Percentiles rank a stretch among this genome's conserved stretches.
Conservation (phyloP, 2,329 filamentous ascomycete genomes). For the Tothia fuscella region DNA sequence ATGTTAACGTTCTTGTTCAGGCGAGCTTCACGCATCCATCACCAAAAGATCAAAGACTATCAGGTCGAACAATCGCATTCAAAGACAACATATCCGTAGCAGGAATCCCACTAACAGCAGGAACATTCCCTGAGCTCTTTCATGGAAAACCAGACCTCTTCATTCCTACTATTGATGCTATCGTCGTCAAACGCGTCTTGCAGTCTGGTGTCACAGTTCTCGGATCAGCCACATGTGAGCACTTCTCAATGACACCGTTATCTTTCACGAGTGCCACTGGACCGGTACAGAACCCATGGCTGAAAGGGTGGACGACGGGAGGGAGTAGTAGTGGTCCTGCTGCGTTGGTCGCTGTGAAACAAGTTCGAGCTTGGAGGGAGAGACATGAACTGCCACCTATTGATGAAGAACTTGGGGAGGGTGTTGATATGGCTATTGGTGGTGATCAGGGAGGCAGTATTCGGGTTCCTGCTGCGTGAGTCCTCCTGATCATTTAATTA, state of each 20-base stretch:
- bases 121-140: constrained; percentile 28
- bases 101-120: constrained; percentile 33
- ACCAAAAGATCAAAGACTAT: constrained; percentile 14
- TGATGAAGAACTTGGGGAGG: constrained; percentile 18
- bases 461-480: constrained; percentile 12
- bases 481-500: too few relatives aligned
- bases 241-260: constrained; percentile 32
- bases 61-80: constrained; percentile 26
- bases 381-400: constrained; percentile 14
- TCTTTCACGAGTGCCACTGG: constrained; percentile 34
- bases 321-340: constrained; percentile 24
- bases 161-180: constrained; percentile 31
- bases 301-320: constrained; percentile 24
- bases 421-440: constrained; percentile 26
- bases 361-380: constrained; percentile 18
- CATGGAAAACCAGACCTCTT: constrained; percentile 24
- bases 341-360: constrained; percentile 21
- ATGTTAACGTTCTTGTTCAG: background rate
- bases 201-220: constrained; percentile 30
- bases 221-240: constrained; percentile 38
- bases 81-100: constrained; percentile 39
- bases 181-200: constrained; percentile 31
- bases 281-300: constrained; percentile 30
- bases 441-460: constrained; percentile 20
- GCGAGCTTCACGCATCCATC: constrained; percentile 10